phyloP scores from a whole-genome alignment of 176 grass and related monocot genomes.

The Eleusine coracana region DNA sequence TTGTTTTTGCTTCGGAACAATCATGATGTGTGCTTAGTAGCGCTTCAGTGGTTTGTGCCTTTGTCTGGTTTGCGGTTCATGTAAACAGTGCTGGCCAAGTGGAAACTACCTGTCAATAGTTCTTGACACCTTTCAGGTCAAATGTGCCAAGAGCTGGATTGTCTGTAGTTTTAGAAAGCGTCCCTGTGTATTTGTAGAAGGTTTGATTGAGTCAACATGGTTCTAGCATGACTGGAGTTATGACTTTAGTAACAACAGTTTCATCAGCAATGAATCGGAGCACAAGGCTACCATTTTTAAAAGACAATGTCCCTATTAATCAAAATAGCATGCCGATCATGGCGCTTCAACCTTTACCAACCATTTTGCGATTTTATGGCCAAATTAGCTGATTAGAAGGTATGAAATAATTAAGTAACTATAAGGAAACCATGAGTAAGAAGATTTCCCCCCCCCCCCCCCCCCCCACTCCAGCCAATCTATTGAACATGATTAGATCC shows the following conservation, averaged over 20 bases:
- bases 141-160: neutral
- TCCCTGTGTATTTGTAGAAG: slow-evolving; percentile 10
- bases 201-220: neutral
- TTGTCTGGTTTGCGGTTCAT: neutral
- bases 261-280: slow-evolving; percentile 19
- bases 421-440: slow-evolving; percentile 2
- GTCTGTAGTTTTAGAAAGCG: slow-evolving; percentile 4
- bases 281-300: neutral
- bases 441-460: too few species aligned
- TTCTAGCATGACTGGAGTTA: slow-evolving; percentile 2
- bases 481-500: slow-evolving; percentile 2
- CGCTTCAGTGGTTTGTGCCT: neutral
- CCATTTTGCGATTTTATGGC: slow-evolving; percentile 5
- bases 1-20: neutral
- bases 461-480: slow-evolving; percentile 19
- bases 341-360: neutral
- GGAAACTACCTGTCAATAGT: neutral
- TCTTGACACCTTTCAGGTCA: slow-evolving; percentile 4
- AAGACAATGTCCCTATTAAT: neutral
- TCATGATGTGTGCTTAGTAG: neutral
- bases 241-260: neutral
- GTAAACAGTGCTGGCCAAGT: neutral
- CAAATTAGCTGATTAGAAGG: neutral
- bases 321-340: slow-evolving; percentile 12
- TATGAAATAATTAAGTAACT: neutral